Evolutionary conservation across 78 protist species (phyloP).

Genomic region (Isochrysis galbana): DNA sequence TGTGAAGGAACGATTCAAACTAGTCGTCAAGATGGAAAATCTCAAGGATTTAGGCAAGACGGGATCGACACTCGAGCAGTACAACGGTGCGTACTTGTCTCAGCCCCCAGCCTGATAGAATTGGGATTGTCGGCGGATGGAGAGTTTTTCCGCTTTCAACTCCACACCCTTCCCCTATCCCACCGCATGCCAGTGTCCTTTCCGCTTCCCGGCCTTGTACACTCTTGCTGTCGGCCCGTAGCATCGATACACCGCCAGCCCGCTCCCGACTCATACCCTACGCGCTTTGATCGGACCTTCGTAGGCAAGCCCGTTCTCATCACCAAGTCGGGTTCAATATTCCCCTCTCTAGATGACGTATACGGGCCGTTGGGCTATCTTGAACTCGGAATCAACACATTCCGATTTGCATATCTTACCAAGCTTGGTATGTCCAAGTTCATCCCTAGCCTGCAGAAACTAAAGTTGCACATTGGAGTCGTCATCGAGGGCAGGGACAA

Average conservation of each 20-base stretch:
- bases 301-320: constrained; percentile 22
- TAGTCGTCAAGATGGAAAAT: background rate
- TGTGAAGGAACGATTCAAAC: background rate
- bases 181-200: no score
- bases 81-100: no score
- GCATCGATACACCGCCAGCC: no score
- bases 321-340: background rate
- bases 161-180: no score
- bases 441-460: background rate
- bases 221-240: no score
- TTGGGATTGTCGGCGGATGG: no score
- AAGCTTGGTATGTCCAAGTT: background rate
- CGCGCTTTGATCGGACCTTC: no score
- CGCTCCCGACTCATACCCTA: no score
- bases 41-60: background rate
- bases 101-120: no score
- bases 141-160: no score
- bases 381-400: background rate
- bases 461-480: background rate
- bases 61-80: background rate
- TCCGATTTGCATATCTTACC: background rate
- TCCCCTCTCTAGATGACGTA: background rate
- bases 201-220: no score
- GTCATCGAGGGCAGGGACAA: constrained; percentile 1
- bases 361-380: background rate